Evolutionary conservation across 2,329 filamentous ascomycete genomes (phyloP).

Genomic region (Epicoccum sorghinum): DNA sequence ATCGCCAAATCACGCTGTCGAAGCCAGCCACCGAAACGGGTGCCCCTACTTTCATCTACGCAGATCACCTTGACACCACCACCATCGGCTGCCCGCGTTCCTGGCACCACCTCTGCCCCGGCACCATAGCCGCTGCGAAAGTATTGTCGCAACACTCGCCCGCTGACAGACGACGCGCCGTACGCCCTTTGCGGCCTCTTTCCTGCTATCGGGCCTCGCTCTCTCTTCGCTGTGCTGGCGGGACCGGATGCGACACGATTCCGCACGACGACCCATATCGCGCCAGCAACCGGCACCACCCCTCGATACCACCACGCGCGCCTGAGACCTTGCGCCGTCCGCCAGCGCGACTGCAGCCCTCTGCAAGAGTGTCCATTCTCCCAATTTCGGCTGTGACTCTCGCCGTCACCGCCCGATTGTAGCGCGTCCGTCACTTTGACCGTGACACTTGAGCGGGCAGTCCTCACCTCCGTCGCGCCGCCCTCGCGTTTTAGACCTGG

Average conservation of each 20-base stretch:
- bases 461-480: constrained; percentile 13
- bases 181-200: constrained; percentile 32
- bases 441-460: constrained; percentile 28
- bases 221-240: constrained; percentile 34
- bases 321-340: constrained; percentile 33
- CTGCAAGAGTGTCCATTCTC: constrained; percentile 5
- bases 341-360: constrained; percentile 20
- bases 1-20: constrained; percentile 6
- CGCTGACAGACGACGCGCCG: constrained; percentile 27
- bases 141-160: constrained; percentile 33
- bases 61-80: constrained; percentile 26
- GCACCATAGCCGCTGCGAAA: constrained; percentile 31
- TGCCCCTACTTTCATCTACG: neutral
- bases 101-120: constrained; percentile 33
- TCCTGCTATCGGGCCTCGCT: constrained; percentile 19
- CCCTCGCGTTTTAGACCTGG: neutral
- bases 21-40: constrained; percentile 3
- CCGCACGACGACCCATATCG: constrained; percentile 32
- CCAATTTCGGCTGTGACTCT: constrained; percentile 35
- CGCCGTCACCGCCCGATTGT: constrained; percentile 25
- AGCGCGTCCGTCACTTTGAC: constrained; percentile 25
- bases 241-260: constrained; percentile 45
- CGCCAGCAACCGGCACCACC: constrained; percentile 29
- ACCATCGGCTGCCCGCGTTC: constrained; percentile 20
- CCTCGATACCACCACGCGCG: constrained; percentile 20